A percentile compares a stretch with the other conserved stretches of the same genome.
These are phyloP conservation scores for Xerocomus potaroensis DNA, from an alignment of 768 basidiomycete species.

Conservation along the genomic window DNA sequence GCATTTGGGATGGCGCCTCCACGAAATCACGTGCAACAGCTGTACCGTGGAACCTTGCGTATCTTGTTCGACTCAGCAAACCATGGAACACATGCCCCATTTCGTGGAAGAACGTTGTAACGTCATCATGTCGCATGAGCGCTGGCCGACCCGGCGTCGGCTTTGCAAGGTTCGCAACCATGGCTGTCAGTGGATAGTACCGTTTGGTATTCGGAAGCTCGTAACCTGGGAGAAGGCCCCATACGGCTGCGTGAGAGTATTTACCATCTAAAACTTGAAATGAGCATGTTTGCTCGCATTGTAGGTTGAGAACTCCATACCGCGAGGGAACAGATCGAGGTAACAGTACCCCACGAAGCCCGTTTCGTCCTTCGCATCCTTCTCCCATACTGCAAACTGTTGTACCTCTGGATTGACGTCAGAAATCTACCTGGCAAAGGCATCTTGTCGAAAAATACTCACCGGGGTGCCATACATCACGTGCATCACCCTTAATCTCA, in stretches of 20 bases:
- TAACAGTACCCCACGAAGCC: conserved; percentile 84
- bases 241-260: conserved; percentile 86
- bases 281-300: background rate
- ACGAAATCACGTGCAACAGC: conserved; percentile 79
- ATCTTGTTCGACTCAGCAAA: conserved; percentile 65
- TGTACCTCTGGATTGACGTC: conserved; percentile 57
- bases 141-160: conserved; percentile 76
- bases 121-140: conserved; percentile 82
- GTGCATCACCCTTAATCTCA: conserved; percentile 48
- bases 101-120: conserved; percentile 90
- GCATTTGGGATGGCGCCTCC: conserved; percentile 89
- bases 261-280: conserved; percentile 49
- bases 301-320: conserved; percentile 33
- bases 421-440: background rate
- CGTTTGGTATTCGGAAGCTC: conserved; percentile 51
- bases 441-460: conserved; percentile 9
- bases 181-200: conserved; percentile 70
- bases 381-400: conserved; percentile 82
- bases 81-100: conserved; percentile 77
- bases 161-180: conserved; percentile 92
- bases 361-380: conserved; percentile 61
- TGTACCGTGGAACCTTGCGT: conserved; percentile 79
- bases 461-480: conserved; percentile 81
- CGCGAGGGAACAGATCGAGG: conserved; percentile 82
- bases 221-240: conserved; percentile 69